Evolutionary conservation across 257 asterid genomes (phyloP), one percentile per base, ranked within the genome.

Genomic region (Rauvolfia tetraphylla): DNA sequence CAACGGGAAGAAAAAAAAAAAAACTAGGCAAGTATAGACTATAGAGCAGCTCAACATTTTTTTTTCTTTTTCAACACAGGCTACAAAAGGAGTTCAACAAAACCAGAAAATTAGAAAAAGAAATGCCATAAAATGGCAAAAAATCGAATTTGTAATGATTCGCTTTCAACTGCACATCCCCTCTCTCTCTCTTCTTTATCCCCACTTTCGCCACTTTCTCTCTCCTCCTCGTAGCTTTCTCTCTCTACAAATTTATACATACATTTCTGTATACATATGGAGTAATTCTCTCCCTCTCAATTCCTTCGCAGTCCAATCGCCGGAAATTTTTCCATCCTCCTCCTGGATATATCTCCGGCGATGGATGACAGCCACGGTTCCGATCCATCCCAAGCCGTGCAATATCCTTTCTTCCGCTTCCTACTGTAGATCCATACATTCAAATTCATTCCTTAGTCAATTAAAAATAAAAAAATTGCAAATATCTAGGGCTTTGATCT

Each of bases 261-360:
- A 75, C n/a, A 61, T 75, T 23, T 66, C 42, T 53, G 46, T 29
- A 41, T n/a, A 68, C 23, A 27, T 51, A 41, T 76, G 38, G 49
- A 41, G 2, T 44, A 72, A 48, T 2, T 54, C 36, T 51, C 75
- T 79, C 77, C 62, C 77, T 76, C 58, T 42, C 39, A 25, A 25
- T 48, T 33, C 11, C 31, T 5, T 25, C 72, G 14, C 48, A 23
- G 59, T 56, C 67, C 66, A 75, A 75, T 78, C 79, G 87, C 79
- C 89, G 83, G 87, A 31, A 77, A 53, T 61, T 38, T 56, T 74
- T 29, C 74, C 48, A 66, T 27, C 51, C 46, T 66, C 75, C 44
- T 68, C 74, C 58, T 63, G 79, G 82, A 63, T 75, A 65, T 51
- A 27, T 36, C 54, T 49, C 79, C 77, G 85, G 87, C 82, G 82